These are phyloP conservation scores for Daldinia concentrica DNA, from an alignment of 495 filamentous ascomycete species.

Conservation along the genomic window DNA sequence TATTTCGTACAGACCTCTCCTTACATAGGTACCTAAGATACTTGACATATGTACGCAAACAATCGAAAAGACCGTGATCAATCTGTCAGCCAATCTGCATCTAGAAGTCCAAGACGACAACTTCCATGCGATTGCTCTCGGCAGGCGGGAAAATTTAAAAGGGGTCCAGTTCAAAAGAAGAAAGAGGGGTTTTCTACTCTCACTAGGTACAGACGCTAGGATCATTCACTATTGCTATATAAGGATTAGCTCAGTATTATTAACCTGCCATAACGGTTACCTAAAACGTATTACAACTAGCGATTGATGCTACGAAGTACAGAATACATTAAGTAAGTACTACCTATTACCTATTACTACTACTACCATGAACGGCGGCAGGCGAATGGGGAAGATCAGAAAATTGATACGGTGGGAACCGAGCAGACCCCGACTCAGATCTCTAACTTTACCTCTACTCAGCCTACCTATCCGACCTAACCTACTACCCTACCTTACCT, in stretches of 20 bases:
- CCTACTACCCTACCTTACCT: slow-evolving; percentile 16
- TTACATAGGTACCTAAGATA: not conserved
- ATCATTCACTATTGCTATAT: slow-evolving; percentile 23
- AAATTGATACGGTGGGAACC: slow-evolving; percentile 26
- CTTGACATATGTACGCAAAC: not conserved
- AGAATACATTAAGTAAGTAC: slow-evolving; percentile 8
- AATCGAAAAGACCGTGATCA: not conserved
- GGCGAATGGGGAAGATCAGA: slow-evolving; percentile 3
- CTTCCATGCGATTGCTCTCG: not conserved
- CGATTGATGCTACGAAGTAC: slow-evolving; percentile 19
- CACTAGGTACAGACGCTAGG: slow-evolving; percentile 11
- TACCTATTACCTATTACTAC: not conserved
- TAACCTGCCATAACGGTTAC: slow-evolving; percentile 34
- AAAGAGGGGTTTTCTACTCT: slow-evolving; percentile 31
- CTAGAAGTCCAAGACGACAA: not conserved
- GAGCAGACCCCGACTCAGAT: slow-evolving; percentile 33
- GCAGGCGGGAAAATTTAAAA: slow-evolving; percentile 23
- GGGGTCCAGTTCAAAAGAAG: slow-evolving; percentile 15
- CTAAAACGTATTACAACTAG: slow-evolving; percentile 15
- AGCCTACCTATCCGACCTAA: not conserved
- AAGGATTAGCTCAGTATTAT: slow-evolving; percentile 7
- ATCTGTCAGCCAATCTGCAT: not conserved
- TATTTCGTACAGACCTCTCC: not conserved
- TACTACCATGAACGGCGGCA: not conserved
- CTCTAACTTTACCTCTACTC: slow-evolving; percentile 12